Evolutionary conservation across 1,284 basidiomycete genomes (phyloP), one percentile per base, ranked within the genome.

Genomic region (Ustilago cynodontis): DNA sequence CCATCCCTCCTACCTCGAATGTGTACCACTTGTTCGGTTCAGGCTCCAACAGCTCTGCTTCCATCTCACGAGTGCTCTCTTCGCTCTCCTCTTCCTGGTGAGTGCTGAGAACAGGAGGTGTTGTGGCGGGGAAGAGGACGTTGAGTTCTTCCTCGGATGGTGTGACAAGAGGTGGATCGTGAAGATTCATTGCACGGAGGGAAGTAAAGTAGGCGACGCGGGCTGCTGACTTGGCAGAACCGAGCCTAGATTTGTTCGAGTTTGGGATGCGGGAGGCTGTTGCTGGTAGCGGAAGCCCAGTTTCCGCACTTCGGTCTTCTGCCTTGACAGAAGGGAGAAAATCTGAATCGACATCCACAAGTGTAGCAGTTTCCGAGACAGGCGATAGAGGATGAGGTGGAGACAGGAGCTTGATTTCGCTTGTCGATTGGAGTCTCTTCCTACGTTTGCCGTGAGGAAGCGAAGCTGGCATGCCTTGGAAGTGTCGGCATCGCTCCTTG

Each of bases 1-100:
- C 66, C 2, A 78, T 51, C 24, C 59, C 43, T 28, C 56, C 43
- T 14, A 80, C 59, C 22, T 64, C 26, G 53, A 64, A 64, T 3
- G 77, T 77, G 51, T 80, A 68, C 78, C 78, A 80, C 20, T 53
- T 55, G 61, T 80, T 79, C 18, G 60, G 63, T 20, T 18, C 8
- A 6, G 72, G 60, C 11, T 59, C 53, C 16, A 61, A 29, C 35
- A 65, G 41, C 16, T 65, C 62, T 1, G 18, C n/a, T 33, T 54
- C 28, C 28, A 24, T 20, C 35, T 37, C 35, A 3, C 35, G 8
- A 10, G 35, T 16, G 35, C 14, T 37, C 35, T 37, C 35, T 37
- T 37, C 14, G 8, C 14, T 13, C 14, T 37, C 35, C 35, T 41
- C 45, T 20, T 41, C 22, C 29, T 26, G 52, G 24, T 22, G 45